These are phyloP conservation scores for Euphrasia arctica DNA, from an alignment of 305 asterid species.

Conservation along the genomic window DNA sequence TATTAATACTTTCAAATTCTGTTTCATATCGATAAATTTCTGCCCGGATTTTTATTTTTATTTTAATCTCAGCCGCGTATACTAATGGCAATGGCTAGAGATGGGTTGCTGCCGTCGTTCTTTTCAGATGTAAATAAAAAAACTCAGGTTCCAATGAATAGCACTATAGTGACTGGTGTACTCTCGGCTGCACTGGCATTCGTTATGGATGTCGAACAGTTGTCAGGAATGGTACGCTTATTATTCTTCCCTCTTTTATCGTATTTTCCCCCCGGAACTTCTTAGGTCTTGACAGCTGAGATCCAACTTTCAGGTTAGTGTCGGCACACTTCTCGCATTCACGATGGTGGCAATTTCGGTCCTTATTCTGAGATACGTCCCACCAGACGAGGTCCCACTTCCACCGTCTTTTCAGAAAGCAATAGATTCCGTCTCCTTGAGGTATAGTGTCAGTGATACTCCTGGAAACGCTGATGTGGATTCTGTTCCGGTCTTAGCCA, in stretches of 20 bases:
- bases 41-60: conserved; percentile 3
- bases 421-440: conserved; percentile 69
- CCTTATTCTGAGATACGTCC: conserved; percentile 83
- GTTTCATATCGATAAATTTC: no score
- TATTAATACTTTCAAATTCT: no score
- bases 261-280: background rate
- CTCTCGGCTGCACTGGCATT: conserved; percentile 72
- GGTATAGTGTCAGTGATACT: conserved; percentile 34
- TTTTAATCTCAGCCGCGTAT: conserved; percentile 71
- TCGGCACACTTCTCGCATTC: conserved; percentile 96
- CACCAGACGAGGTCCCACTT: conserved; percentile 89
- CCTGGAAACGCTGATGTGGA: conserved; percentile 36
- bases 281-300: no score
- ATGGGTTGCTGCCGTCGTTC: conserved; percentile 90
- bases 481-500: conserved; percentile 44
- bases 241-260: conserved; percentile 9
- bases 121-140: conserved; percentile 66
- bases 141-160: conserved; percentile 80
- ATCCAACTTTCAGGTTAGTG: conserved; percentile 72
- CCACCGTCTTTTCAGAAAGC: conserved; percentile 84
- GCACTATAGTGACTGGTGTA: conserved; percentile 74
- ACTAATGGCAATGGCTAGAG: conserved; percentile 98
- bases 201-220: conserved; percentile 88
- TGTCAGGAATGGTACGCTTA: conserved; percentile 83
- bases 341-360: conserved; percentile 91